These are phyloP conservation scores for Dryadomyces quercus-mongolicae DNA, from an alignment of 2,329 filamentous ascomycete species.

Conservation along the genomic window DNA sequence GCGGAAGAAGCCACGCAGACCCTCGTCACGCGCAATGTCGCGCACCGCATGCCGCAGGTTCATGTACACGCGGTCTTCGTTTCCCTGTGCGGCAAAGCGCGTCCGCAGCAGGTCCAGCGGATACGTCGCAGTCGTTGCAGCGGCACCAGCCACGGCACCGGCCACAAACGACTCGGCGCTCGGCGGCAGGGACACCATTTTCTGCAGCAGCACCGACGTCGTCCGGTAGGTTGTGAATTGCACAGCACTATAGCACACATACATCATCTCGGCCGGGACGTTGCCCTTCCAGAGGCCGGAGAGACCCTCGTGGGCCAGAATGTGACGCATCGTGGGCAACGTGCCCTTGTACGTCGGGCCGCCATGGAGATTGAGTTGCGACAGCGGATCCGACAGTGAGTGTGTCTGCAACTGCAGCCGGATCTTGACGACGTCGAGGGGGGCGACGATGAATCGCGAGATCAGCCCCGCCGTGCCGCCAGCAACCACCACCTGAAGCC, in stretches of 20 bases:
- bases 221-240: conserved; percentile 87
- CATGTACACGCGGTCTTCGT: conserved; percentile 57
- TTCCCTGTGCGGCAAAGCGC: conserved; percentile 90
- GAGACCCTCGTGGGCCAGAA: conserved; percentile 70
- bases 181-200: conserved; percentile 41
- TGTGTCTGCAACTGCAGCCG: conserved; percentile 87
- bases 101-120: conserved; percentile 88
- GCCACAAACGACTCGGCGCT: conserved; percentile 70
- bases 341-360: conserved; percentile 61
- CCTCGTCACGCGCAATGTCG: conserved; percentile 67
- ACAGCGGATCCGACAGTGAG: conserved; percentile 63
- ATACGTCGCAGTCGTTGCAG: conserved; percentile 76
- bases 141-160: conserved; percentile 70
- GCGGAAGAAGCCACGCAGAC: conserved; percentile 70
- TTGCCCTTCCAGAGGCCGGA: conserved; percentile 95
- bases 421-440: conserved; percentile 96
- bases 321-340: conserved; percentile 60
- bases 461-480: conserved; percentile 66
- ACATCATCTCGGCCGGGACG: conserved; percentile 86
- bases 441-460: conserved; percentile 86
- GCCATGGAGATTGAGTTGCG: conserved; percentile 34
- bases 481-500: conserved; percentile 41
- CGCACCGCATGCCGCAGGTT: conserved; percentile 56
- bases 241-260: conserved; percentile 76
- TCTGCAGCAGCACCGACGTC: conserved; percentile 53